Evolutionary conservation across 257 asterid genomes (phyloP).

Genomic region (Capsicum rhomboideum): DNA sequence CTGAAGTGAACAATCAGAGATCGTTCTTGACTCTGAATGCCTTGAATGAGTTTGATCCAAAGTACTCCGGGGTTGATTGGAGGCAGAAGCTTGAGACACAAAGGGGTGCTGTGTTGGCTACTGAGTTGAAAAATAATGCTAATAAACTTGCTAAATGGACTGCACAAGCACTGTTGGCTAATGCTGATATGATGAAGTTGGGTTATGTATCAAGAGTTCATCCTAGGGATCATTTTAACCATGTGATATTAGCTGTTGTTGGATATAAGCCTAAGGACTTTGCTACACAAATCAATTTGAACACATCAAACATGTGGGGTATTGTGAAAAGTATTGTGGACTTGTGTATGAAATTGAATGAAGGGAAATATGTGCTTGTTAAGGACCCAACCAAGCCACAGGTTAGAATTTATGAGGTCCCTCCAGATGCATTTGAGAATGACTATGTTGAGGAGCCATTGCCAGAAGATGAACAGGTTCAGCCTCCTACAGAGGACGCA

Average conservation of each 20-base stretch:
- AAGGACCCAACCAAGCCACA: constrained; percentile 97
- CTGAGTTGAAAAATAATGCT: constrained; percentile 91
- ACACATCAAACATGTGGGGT: constrained; percentile 98
- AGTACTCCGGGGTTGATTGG: constrained; percentile 94
- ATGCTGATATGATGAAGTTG: constrained; percentile 98
- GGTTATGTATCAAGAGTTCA: constrained; percentile 97
- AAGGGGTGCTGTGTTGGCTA: constrained; percentile 95
- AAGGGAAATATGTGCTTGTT: constrained; percentile 94
- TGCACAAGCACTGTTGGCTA: constrained; percentile 76
- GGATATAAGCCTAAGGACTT: constrained; percentile 93
- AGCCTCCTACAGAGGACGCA: constrained; percentile 78
- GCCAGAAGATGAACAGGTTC: constrained; percentile 95
- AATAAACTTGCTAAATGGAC: constrained; percentile 98
- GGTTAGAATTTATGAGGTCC: constrained; percentile 92
- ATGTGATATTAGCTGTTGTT: constrained; percentile 89
- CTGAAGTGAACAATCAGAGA: constrained; percentile 71
- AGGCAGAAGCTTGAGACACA: constrained; percentile 97
- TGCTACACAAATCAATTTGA: constrained; percentile 80
- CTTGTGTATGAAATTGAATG: constrained; percentile 90
- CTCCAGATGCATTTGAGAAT: constrained; percentile 94
- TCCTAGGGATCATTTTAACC: constrained; percentile 89
- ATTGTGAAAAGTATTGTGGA: constrained; percentile 90
- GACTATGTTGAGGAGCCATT: constrained; percentile 97
- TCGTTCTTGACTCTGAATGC: constrained; percentile 80
- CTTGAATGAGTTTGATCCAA: constrained; percentile 87